phyloP scores from a whole-genome alignment of 805 yeast species.

The Candida succiphila region DNA sequence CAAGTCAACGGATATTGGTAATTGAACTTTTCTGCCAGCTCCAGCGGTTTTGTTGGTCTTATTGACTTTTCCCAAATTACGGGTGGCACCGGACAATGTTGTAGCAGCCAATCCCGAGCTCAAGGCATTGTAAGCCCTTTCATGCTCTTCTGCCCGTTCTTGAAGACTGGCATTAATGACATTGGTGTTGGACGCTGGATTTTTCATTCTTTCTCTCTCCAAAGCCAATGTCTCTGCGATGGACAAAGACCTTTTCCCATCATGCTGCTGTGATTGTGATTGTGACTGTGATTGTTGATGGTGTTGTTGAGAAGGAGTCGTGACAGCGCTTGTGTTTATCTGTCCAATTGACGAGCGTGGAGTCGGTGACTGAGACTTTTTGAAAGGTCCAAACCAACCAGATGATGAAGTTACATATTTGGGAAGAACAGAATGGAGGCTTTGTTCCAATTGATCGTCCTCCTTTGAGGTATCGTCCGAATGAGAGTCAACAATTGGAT shows the following conservation, averaged over 20 bases:
- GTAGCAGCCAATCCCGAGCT: background rate
- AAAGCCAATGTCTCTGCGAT: constrained; percentile 54
- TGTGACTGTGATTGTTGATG: constrained; percentile 2
- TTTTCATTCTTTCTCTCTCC: constrained; percentile 34
- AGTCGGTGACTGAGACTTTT: too few relatives aligned
- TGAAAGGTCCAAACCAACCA: too few relatives aligned
- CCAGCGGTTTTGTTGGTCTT: too few relatives aligned
- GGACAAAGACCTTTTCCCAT: constrained; percentile 22
- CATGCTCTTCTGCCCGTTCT: background rate
- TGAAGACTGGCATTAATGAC: background rate
- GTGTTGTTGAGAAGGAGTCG: background rate
- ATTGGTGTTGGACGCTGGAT: background rate
- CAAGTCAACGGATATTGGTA: constrained; percentile 6
- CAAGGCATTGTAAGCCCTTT: background rate
- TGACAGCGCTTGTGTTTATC: background rate
- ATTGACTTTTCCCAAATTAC: background rate
- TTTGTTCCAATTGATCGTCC: too few relatives aligned
- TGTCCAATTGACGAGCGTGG: background rate
- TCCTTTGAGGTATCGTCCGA: too few relatives aligned
- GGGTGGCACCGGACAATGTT: background rate
- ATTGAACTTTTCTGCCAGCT: too few relatives aligned
- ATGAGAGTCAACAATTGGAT: background rate
- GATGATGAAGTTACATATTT: too few relatives aligned
- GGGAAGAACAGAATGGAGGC: background rate
- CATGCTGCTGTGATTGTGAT: background rate